Evolutionary conservation across 371 early-diverging fungal species (phyloP).

Genomic region (Zancudomyces culisetae): DNA sequence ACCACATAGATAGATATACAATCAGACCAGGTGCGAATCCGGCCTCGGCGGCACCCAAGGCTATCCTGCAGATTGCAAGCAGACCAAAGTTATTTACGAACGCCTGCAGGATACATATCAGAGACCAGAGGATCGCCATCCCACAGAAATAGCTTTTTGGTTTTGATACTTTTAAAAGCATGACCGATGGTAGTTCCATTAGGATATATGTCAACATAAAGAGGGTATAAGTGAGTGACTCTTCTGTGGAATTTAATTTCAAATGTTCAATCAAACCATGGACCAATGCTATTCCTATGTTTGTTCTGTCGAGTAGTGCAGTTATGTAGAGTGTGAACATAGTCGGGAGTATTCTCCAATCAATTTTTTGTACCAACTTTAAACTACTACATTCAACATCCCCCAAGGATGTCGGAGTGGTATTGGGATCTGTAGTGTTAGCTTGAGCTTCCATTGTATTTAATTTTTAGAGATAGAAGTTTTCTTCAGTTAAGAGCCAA

Average conservation of each 20-base stretch:
- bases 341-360: constrained; percentile 42
- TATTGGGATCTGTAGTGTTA: too few relatives aligned
- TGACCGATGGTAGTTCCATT: constrained; percentile 43
- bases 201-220: constrained; percentile 30
- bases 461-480: too few relatives aligned
- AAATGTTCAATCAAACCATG: background rate
- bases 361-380: constrained; percentile 33
- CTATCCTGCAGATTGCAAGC: constrained; percentile 28
- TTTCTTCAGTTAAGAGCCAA: too few relatives aligned
- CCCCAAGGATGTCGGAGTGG: too few relatives aligned
- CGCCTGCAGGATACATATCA: constrained; percentile 26
- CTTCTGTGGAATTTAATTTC: background rate
- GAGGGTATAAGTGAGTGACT: constrained; percentile 23
- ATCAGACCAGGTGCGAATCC: constrained; percentile 37
- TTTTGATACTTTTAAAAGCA: constrained; percentile 35
- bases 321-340: constrained; percentile 39
- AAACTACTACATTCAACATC: too few relatives aligned
- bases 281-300: constrained; percentile 25
- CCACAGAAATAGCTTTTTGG: constrained; percentile 51
- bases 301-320: constrained; percentile 45
- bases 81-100: constrained; percentile 6
- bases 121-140: constrained; percentile 39
- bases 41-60: constrained; percentile 48
- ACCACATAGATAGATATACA: constrained; percentile 36
- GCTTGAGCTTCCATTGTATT: too few relatives aligned